These are phyloP conservation scores for Huntiella bhutanensis DNA, from an alignment of 2,329 filamentous ascomycete species.

Conservation along the genomic window DNA sequence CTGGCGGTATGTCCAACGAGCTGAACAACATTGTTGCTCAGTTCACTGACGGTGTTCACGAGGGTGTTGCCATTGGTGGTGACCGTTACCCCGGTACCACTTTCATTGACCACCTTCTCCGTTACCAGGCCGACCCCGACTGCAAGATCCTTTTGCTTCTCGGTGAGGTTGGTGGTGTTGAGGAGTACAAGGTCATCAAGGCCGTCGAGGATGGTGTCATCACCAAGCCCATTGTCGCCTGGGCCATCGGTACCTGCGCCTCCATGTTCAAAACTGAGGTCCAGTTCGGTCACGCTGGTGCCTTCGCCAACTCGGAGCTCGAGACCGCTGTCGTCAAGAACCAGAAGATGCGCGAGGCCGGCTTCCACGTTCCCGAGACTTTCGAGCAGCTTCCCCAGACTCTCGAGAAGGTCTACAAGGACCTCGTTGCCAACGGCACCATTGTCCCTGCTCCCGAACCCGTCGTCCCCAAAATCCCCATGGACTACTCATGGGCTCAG, in stretches of 20 bases:
- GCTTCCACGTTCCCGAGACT: constrained; percentile 83
- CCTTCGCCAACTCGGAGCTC: constrained; percentile 97
- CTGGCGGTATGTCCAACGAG: constrained; percentile 99
- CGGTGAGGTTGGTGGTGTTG: constrained; percentile 96
- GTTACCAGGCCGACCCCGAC: constrained; percentile 89
- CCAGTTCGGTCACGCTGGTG: constrained; percentile 96
- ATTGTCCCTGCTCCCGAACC: constrained; percentile 80
- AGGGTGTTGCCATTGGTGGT: constrained; percentile 98
- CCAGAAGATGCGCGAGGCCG: constrained; percentile 86
- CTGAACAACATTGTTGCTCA: constrained; percentile 98
- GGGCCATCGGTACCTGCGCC: constrained; percentile 97
- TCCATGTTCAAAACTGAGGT: constrained; percentile 99
- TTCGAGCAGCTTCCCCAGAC: constrained; percentile 82
- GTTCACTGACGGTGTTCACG: constrained; percentile 93
- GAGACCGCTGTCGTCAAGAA: constrained; percentile 96
- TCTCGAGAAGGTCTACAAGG: constrained; percentile 69
- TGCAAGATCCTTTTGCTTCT: constrained; percentile 95
- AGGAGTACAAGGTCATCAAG: constrained; percentile 99
- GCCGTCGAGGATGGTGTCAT: constrained; percentile 87
- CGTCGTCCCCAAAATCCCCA: constrained; percentile 92
- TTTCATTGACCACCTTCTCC: constrained; percentile 95
- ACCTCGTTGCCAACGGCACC: constrained; percentile 65
- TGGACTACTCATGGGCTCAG: constrained; percentile 99
- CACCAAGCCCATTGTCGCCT: constrained; percentile 96
- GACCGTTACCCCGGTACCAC: constrained; percentile 97